Conservation (phyloP, 2,329 filamentous ascomycete species). For the Balansia obtecta region DNA sequence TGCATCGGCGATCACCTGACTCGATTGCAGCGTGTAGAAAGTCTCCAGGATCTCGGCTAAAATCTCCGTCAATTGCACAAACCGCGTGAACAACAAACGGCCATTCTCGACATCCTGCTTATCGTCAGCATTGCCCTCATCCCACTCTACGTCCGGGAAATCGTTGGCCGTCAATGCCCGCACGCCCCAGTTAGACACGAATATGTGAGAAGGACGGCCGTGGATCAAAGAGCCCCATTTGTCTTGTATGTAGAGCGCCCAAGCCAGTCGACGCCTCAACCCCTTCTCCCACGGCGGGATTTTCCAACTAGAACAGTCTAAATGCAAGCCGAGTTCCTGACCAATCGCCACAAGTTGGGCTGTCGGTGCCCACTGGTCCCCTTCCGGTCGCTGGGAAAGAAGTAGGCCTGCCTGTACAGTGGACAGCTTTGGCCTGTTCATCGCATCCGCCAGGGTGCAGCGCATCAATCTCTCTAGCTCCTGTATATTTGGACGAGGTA, state of each 20-base stretch:
- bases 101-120: constrained; percentile 55
- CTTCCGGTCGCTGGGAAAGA: constrained; percentile 61
- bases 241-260: constrained; percentile 91
- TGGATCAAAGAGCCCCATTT: constrained; percentile 81
- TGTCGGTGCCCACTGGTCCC: constrained; percentile 73
- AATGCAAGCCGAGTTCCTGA: constrained; percentile 78
- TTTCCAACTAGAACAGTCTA: constrained; percentile 78
- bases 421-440: constrained; percentile 71
- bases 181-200: constrained; percentile 64
- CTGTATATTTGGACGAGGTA: constrained; percentile 57
- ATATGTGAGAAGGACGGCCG: constrained; percentile 69
- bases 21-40: constrained; percentile 71
- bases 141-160: constrained; percentile 60
- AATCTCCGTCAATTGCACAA: constrained; percentile 63
- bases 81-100: constrained; percentile 58
- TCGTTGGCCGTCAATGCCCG: constrained; percentile 50
- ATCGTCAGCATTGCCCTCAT: constrained; percentile 48
- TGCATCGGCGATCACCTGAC: constrained; percentile 52
- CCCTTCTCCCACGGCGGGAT: constrained; percentile 82
- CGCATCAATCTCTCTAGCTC: constrained; percentile 64
- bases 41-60: constrained; percentile 71
- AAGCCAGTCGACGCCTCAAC: constrained; percentile 71
- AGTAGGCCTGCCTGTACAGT: constrained; percentile 68
- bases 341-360: constrained; percentile 77
- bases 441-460: constrained; percentile 60